phyloP scores from a whole-genome alignment of 306 rosid genomes.

The Pyrus pyrifolia region DNA sequence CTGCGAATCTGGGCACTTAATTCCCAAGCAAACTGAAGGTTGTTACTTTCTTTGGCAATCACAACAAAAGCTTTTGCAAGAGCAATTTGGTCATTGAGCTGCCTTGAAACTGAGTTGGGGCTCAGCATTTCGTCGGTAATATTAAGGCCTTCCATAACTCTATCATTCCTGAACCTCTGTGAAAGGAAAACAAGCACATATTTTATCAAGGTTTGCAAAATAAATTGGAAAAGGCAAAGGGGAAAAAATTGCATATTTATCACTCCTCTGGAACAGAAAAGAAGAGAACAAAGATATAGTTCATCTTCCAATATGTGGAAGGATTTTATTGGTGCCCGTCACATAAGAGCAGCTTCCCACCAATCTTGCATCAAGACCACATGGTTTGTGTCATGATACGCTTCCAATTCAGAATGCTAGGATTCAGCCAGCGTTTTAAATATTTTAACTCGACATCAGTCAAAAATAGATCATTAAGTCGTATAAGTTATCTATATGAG shows the following conservation, averaged over 20 bases:
- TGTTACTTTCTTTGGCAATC: slow-evolving; percentile 79
- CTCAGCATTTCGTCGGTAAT: slow-evolving; percentile 76
- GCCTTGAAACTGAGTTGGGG: slow-evolving; percentile 65
- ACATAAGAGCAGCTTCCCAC: neutral
- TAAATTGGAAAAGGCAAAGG: neutral
- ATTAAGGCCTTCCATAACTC: slow-evolving; percentile 71
- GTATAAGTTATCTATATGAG: neutral
- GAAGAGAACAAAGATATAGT: neutral
- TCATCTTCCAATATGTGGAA: neutral
- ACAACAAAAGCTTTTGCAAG: slow-evolving; percentile 85
- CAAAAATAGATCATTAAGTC: neutral
- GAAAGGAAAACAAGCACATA: slow-evolving; percentile 15
- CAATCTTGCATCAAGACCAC: neutral
- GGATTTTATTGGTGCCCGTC: neutral
- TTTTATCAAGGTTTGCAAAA: neutral
- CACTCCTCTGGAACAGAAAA: neutral
- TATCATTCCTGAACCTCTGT: slow-evolving; percentile 68
- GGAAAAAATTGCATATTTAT: neutral
- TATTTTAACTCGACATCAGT: neutral
- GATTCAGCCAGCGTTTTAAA: neutral
- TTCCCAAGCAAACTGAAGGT: slow-evolving; percentile 94
- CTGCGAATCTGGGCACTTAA: slow-evolving; percentile 85
- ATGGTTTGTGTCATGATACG: neutral
- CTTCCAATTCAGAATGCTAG: neutral
- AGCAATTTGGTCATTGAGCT: slow-evolving; percentile 74